Evolutionary conservation across 225 moss, liverwort and hornwort species (phyloP).

Genomic region (Rhytidiadelphus loreus): DNA sequence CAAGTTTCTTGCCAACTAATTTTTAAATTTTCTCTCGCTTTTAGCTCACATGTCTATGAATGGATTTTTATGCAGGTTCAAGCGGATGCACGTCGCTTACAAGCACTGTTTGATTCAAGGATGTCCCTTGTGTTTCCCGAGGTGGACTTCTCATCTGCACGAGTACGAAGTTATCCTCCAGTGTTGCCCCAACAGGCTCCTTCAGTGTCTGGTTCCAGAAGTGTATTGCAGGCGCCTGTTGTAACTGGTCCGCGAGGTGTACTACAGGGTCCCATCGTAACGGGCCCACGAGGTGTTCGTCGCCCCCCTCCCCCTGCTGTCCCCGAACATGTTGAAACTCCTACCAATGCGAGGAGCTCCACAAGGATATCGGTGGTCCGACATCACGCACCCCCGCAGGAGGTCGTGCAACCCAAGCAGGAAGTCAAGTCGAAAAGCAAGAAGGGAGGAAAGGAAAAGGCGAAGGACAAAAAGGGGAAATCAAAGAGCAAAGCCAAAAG

Average conservation of each 20-base stretch:
- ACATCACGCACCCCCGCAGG: conserved; percentile 5
- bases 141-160: conserved; percentile 77
- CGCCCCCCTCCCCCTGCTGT: conserved; percentile 11
- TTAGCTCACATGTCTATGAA: neutral
- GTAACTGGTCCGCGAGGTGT: conserved; percentile 28
- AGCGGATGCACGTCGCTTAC: conserved; percentile 81
- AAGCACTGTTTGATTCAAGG: conserved; percentile 74
- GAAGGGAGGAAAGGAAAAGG: conserved; percentile 43
- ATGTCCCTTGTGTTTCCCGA: conserved; percentile 91
- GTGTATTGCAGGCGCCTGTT: conserved; percentile 12
- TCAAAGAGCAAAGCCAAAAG: conserved; percentile 29
- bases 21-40: neutral
- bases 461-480: conserved; percentile 39
- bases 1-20: neutral
- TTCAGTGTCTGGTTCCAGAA: conserved; percentile 14
- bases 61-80: conserved; percentile 55
- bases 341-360: conserved; percentile 27
- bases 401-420: neutral
- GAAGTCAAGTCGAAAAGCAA: conserved; percentile 41
- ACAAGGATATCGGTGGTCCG: conserved; percentile 43
- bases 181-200: conserved; percentile 15
- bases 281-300: conserved; percentile 38
- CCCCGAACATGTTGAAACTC: conserved; percentile 16
- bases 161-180: conserved; percentile 39
- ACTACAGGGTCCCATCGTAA: conserved; percentile 22